Evolutionary conservation across 2,329 filamentous ascomycete genomes (phyloP), one percentile per base, ranked within the genome.

Genomic region (Sporothrix schenckii): DNA sequence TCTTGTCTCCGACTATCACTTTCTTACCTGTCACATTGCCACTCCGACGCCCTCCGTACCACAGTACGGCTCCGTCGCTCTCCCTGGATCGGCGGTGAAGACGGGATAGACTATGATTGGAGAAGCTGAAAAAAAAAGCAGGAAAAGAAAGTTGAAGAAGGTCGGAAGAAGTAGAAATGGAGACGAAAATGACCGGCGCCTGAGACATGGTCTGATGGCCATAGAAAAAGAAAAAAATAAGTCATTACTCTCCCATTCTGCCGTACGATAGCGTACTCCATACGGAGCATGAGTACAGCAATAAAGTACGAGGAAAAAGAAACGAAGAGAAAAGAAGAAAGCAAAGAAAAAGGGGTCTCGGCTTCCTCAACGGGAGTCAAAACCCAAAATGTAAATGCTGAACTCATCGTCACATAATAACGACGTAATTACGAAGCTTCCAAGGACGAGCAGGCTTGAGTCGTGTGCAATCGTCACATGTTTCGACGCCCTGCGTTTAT

Each of bases 1-100:
- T 27, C 58, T 47, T 13, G 19, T 47, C 41, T 34, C 19, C 3
- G 16, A 44, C 34, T 16, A 34, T 47, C 65, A 27, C 6, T 54
- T 67, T 66, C 24, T 47, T 56, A 56, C 66, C 21, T 58, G 66
- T 68, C 66, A 67, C 65, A 68, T 58, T 68, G 50, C 52, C 34
- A 30, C 52, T n/a, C 65, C 50, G 49, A 16, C 50, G 11, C 21
- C 27, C 34, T 44, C 14, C 14, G 14, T 44, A 13, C 41, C 9
- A 44, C 41, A 24, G 24, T 24, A 2, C 24, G 24, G 24, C 6
- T 30, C 61, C 27, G 61, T 27, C 41, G 24, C 60, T 66, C 49
- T 53, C 47, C 65, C 49, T 67, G 49, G 63, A 66, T 66, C 63
- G 50, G 65, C 65, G 65, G 65, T 67, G 65, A 67, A 67, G 65